Percentiles rank a stretch among this genome's conserved stretches.
Evolutionary conservation across 23 red algal species (phyloP).

Genomic region (Agarophyton chilense): DNA sequence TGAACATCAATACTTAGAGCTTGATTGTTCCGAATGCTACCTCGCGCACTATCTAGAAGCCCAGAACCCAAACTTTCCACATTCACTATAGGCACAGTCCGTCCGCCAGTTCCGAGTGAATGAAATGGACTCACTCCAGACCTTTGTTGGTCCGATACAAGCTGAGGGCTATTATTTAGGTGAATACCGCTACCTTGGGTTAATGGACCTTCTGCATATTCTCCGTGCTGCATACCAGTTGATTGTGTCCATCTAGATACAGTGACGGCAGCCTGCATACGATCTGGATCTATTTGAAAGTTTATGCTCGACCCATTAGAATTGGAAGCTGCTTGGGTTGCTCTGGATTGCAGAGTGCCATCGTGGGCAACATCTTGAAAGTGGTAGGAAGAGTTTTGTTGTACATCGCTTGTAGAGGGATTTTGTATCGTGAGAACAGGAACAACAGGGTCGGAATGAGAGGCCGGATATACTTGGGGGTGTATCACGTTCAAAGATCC

Average conservation of each 20-base stretch:
- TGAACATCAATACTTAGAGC: neutral
- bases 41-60: neutral
- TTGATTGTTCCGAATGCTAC: conserved; percentile 1
- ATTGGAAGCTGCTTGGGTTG: neutral
- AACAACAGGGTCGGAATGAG: neutral
- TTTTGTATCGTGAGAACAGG: neutral
- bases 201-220: conserved; percentile 8
- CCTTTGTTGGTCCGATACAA: neutral
- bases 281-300: conserved; percentile 21
- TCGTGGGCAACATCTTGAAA: conserved; percentile 19
- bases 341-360: neutral
- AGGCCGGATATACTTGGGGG: neutral
- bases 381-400: conserved; percentile 9
- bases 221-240: conserved; percentile 7
- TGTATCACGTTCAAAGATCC: neutral
- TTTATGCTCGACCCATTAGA: neutral
- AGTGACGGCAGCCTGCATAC: conserved; percentile 10
- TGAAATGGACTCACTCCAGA: neutral
- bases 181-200: neutral
- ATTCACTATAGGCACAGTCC: conserved; percentile 21
- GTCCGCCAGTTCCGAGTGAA: neutral
- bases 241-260: conserved; percentile 28
- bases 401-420: neutral
- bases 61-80: neutral
- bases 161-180: neutral